Conservation (phyloP, 768 basidiomycete species). For the Lactifluus subvellereus region DNA sequence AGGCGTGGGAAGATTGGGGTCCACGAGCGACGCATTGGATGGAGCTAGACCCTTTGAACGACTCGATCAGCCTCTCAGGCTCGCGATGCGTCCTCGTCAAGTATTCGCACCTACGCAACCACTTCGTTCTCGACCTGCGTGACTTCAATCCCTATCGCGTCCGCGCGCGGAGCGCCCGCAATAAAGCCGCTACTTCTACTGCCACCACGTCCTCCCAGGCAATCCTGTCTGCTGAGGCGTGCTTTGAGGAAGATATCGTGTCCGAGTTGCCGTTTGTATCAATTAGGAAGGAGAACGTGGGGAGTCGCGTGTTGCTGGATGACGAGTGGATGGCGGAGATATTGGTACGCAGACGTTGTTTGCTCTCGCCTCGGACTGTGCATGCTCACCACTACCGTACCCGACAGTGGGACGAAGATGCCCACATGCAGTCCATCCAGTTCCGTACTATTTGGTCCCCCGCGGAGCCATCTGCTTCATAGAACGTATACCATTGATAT, state of each 20-base stretch:
- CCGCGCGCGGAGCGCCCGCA: not conserved
- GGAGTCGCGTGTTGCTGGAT: slow-evolving; percentile 6
- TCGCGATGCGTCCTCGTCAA: slow-evolving; percentile 17
- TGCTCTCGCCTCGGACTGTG: not conserved
- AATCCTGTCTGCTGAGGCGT: slow-evolving; percentile 7
- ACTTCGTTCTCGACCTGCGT: slow-evolving; percentile 10
- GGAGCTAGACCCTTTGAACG: slow-evolving; percentile 14
- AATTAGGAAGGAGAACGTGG: slow-evolving; percentile 15
- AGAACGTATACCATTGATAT: not conserved
- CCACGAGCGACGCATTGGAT: slow-evolving; percentile 18
- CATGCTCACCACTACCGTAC: not conserved
- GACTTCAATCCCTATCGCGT: slow-evolving; percentile 16
- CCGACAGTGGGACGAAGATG: slow-evolving; percentile 1
- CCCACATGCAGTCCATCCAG: not conserved
- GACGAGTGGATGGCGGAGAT: slow-evolving; percentile 20
- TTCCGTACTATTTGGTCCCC: slow-evolving; percentile 2
- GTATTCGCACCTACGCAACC: slow-evolving; percentile 12
- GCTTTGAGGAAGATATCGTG: slow-evolving; percentile 17
- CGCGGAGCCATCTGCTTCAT: not conserved
- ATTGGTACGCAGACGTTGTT: not conserved
- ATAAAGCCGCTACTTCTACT: not conserved
- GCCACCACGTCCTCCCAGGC: not conserved
- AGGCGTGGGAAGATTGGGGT: slow-evolving; percentile 17
- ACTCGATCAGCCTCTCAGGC: slow-evolving; percentile 16
- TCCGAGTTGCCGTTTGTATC: slow-evolving; percentile 15